phyloP scores from a whole-genome alignment of 768 basidiomycete genomes.

The Kwoniella sp. region DNA sequence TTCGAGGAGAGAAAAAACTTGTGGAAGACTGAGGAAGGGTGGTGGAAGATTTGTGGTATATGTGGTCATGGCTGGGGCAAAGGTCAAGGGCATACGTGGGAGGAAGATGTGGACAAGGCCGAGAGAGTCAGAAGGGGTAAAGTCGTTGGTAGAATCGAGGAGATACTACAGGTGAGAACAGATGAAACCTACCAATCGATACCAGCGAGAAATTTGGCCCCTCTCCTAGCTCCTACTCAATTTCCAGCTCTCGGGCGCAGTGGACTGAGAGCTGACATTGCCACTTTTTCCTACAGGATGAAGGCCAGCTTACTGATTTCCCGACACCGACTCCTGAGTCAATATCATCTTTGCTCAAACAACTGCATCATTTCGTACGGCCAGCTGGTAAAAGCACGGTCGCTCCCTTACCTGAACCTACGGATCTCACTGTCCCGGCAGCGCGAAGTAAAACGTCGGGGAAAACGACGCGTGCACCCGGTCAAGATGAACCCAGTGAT shows the following conservation, averaged over 20 bases:
- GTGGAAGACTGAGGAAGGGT: conserved; percentile 64
- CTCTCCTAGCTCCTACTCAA: too few relatives aligned
- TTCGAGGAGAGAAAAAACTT: conserved; percentile 60
- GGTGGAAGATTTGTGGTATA: conserved; percentile 50
- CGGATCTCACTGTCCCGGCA: conserved; percentile 31
- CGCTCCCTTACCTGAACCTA: conserved; percentile 29
- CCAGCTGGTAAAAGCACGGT: conserved; percentile 43
- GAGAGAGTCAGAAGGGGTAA: conserved; percentile 64
- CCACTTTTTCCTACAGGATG: conserved; percentile 62
- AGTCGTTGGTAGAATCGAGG: conserved; percentile 78
- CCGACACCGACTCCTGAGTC: conserved; percentile 37
- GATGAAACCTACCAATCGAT: neutral
- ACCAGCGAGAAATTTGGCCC: neutral
- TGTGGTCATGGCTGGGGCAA: conserved; percentile 54
- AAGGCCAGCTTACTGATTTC: conserved; percentile 64
- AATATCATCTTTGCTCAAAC: conserved; percentile 32
- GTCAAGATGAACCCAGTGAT: neutral
- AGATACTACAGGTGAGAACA: conserved; percentile 70
- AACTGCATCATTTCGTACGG: conserved; percentile 37
- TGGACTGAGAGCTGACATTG: neutral
- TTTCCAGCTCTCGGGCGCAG: too few relatives aligned
- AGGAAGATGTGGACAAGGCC: conserved; percentile 56
- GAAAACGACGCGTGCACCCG: conserved; percentile 16
- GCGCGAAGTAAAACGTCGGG: conserved; percentile 23
- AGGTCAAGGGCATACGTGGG: conserved; percentile 60